Evolutionary conservation across 2,329 filamentous ascomycete genomes (phyloP).

Genomic region (Magnaporthiopsis incrustans): DNA sequence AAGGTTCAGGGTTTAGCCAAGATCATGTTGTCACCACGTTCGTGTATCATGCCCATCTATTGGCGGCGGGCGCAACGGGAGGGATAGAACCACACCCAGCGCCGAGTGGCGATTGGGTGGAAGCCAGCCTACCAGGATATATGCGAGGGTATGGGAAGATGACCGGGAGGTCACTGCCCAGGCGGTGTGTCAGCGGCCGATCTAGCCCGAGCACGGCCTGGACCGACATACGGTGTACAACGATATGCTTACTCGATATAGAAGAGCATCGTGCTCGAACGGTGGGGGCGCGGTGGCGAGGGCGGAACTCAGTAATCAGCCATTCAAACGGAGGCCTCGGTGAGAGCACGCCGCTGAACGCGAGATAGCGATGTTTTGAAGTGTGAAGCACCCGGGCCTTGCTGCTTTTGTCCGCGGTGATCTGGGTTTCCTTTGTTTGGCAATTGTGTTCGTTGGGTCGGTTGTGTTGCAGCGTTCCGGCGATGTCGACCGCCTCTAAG

Average conservation of each 20-base stretch:
- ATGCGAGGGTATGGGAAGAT: conserved; percentile 53
- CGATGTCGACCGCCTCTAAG: not conserved
- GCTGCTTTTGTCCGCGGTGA: not conserved
- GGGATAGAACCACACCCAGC: not conserved
- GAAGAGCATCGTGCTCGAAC: not conserved
- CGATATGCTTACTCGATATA: not conserved
- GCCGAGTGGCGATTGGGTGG: conserved; percentile 1
- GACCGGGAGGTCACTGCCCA: conserved; percentile 42
- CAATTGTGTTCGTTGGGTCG: not conserved
- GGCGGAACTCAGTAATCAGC: not conserved
- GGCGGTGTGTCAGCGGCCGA: not conserved
- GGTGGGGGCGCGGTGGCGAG: too few relatives aligned
- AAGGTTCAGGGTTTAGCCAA: not conserved
- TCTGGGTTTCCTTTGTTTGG: not conserved
- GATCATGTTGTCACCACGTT: not conserved
- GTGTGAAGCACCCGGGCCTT: not conserved
- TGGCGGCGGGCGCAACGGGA: too few relatives aligned
- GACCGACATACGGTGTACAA: not conserved
- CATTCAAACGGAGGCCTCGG: not conserved
- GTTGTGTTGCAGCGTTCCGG: not conserved
- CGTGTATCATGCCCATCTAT: not conserved
- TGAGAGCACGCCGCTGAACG: not conserved
- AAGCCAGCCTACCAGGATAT: conserved; percentile 25
- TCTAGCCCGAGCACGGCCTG: not conserved
- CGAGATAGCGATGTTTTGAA: not conserved